Evolutionary conservation across 306 rosid species (phyloP).

Genomic region (Sophora flavescens): DNA sequence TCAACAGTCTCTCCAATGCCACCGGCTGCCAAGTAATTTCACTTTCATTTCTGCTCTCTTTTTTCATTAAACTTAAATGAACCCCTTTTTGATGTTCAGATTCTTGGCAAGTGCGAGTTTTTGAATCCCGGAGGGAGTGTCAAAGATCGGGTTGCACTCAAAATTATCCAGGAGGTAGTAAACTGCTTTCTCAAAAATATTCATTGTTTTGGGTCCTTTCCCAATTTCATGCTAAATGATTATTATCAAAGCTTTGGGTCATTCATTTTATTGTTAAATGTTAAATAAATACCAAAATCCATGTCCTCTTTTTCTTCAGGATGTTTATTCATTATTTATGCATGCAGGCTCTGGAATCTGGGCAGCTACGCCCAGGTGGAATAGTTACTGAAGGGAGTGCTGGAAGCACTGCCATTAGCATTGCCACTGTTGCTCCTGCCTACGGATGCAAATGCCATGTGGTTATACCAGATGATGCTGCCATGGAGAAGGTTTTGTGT

Average conservation of each 20-base stretch:
- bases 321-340: not conserved
- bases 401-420: conserved; percentile 94
- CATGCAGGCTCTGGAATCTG: conserved; percentile 79
- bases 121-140: conserved; percentile 98
- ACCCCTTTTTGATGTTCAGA: conserved; percentile 52
- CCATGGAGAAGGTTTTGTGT: conserved; percentile 82
- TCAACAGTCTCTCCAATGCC: conserved; percentile 89
- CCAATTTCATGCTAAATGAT: not conserved
- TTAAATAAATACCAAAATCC: not conserved
- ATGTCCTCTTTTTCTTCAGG: not conserved
- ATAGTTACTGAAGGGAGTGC: conserved; percentile 95
- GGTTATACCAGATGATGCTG: conserved; percentile 93
- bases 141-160: conserved; percentile 89
- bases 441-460: conserved; percentile 88
- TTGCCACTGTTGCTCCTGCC: conserved; percentile 96
- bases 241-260: not conserved
- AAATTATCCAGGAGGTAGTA: conserved; percentile 91
- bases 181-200: not conserved
- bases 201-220: too few species aligned
- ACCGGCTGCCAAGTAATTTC: conserved; percentile 80
- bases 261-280: not conserved
- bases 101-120: conserved; percentile 93
- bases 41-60: conserved; percentile 14
- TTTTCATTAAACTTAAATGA: too few species aligned
- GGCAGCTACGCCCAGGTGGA: conserved; percentile 76